Conservation (phyloP, 768 basidiomycete species). For the Panus rudis region DNA sequence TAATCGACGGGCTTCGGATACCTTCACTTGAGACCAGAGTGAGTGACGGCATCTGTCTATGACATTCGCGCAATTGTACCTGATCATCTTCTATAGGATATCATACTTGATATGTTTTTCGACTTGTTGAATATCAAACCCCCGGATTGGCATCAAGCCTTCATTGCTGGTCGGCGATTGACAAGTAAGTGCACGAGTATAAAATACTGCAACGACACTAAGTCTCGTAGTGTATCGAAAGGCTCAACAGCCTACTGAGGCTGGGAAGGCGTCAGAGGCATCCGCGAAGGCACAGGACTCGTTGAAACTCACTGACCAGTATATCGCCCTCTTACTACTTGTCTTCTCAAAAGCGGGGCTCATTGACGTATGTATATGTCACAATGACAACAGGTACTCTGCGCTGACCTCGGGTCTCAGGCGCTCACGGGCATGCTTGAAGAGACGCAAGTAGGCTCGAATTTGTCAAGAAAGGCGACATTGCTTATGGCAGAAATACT, state of each 20-base stretch:
- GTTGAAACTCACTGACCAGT: constrained; percentile 87
- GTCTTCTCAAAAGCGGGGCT: constrained; percentile 85
- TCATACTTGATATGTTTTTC: constrained; percentile 91
- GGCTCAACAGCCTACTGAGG: constrained; percentile 21
- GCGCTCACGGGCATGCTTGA: constrained; percentile 82
- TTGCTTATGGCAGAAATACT: constrained; percentile 87
- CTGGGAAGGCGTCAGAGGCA: constrained; percentile 11
- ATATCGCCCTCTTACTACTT: constrained; percentile 76
- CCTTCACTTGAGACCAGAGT: constrained; percentile 85
- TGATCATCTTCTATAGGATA: constrained; percentile 50
- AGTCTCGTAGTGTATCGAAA: constrained; percentile 55
- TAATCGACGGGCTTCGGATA: constrained; percentile 81
- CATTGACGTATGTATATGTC: constrained; percentile 59
- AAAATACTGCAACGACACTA: background rate
- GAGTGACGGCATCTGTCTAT: constrained; percentile 24
- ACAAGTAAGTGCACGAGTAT: constrained; percentile 52
- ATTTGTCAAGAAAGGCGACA: constrained; percentile 83
- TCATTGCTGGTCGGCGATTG: constrained; percentile 80
- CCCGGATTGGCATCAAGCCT: constrained; percentile 89
- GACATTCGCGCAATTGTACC: background rate
- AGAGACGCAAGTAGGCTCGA: constrained; percentile 65
- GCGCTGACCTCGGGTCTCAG: constrained; percentile 32
- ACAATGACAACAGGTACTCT: background rate
- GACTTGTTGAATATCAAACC: constrained; percentile 87
- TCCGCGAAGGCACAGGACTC: constrained; percentile 42